Percentiles rank a stretch among this genome's conserved stretches.
phyloP scores from a whole-genome alignment of 345 rosid genomes.

The Eucalyptus paniculata region DNA sequence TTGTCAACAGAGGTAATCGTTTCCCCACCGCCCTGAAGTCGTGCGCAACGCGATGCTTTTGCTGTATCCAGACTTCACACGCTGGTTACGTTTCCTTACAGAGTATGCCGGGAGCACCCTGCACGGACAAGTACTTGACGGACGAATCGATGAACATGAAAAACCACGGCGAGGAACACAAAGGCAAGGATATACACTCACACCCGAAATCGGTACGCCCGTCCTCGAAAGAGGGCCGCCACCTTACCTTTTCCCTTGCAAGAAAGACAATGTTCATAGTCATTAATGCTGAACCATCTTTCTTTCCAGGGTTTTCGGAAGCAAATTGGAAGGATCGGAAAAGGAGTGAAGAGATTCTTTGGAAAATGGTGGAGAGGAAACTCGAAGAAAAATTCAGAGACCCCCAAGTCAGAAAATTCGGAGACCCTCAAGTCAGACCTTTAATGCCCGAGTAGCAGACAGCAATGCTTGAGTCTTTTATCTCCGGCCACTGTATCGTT shows the following conservation, averaged over 20 bases:
- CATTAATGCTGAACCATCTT: no score
- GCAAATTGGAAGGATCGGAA: no score
- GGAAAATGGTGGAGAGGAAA: no score
- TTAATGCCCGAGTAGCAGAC: not conserved
- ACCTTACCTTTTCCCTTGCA: no score
- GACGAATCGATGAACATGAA: conserved; percentile 65
- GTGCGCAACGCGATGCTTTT: not conserved
- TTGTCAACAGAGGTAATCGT: conserved; percentile 63
- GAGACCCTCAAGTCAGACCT: not conserved
- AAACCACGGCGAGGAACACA: conserved; percentile 37
- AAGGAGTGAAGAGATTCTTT: no score
- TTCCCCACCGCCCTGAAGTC: not conserved
- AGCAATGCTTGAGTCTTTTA: no score
- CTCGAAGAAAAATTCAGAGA: no score
- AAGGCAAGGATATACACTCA: conserved; percentile 31
- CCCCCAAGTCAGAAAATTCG: no score
- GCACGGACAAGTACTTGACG: conserved; percentile 52
- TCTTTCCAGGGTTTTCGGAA: no score
- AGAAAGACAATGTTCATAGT: no score
- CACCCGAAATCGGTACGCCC: conserved; percentile 54
- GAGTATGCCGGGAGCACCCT: conserved; percentile 96
- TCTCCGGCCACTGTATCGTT: not conserved
- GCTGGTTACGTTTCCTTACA: not conserved
- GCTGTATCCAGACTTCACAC: not conserved
- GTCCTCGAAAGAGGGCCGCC: not conserved